Conservation (phyloP, 2,329 filamentous ascomycete species). For the Diaporthe citri region DNA sequence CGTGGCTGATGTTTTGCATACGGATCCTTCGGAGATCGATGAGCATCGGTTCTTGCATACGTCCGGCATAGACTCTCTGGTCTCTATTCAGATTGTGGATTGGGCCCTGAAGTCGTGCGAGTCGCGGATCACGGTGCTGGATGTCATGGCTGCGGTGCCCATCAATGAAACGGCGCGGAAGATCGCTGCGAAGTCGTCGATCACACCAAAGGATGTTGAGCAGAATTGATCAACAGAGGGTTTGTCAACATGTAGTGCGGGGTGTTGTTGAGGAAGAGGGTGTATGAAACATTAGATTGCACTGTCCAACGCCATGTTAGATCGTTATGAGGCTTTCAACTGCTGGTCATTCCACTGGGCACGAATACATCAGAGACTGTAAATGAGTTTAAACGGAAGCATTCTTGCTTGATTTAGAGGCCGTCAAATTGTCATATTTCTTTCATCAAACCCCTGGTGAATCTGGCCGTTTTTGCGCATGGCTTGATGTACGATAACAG, state of each 20-base stretch:
- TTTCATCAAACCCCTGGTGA: not conserved
- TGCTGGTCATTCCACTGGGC: not conserved
- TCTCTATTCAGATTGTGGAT: not conserved
- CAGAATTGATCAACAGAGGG: not conserved
- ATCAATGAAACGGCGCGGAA: conserved; percentile 1
- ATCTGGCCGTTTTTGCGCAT: not conserved
- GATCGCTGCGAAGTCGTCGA: not conserved
- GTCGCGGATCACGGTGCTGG: not conserved
- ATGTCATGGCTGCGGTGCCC: conserved; percentile 5
- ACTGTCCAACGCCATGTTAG: not conserved
- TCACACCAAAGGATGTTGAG: not conserved
- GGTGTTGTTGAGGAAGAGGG: not conserved
- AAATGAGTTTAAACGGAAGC: not conserved
- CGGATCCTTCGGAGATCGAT: not conserved
- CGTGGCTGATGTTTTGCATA: not conserved
- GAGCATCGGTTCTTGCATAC: conserved; percentile 1
- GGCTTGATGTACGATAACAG: not conserved
- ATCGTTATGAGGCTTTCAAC: not conserved
- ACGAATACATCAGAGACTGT: not conserved
- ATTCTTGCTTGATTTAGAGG: not conserved
- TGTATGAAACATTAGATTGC: not conserved
- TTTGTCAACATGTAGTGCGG: not conserved
- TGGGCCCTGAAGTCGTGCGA: not conserved
- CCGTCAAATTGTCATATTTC: not conserved
- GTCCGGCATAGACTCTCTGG: not conserved